These are phyloP conservation scores for Coemansia sp. DNA, from an alignment of 192 early-diverging fungal species.

Conservation along the genomic window DNA sequence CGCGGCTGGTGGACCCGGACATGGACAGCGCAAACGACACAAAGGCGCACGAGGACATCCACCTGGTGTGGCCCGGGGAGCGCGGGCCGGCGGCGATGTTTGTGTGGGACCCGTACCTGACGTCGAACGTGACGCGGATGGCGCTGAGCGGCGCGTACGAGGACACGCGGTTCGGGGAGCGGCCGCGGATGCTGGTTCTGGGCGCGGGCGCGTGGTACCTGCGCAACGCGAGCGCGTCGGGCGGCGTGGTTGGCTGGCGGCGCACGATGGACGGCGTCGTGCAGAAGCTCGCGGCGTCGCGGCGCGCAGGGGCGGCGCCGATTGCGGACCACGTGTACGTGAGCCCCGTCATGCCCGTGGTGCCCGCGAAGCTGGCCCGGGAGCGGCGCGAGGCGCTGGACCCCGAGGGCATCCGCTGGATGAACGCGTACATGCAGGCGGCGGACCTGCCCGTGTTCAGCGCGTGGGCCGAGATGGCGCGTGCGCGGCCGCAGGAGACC, in stretches of 20 bases:
- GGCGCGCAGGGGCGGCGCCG: not conserved
- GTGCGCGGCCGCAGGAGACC: conserved; percentile 43
- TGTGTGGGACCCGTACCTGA: conserved; percentile 74
- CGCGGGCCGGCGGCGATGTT: conserved; percentile 54
- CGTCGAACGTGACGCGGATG: conserved; percentile 35
- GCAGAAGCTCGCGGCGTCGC: not conserved
- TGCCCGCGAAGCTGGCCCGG: conserved; percentile 50
- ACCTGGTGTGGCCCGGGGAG: conserved; percentile 37
- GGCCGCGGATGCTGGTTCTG: conserved; percentile 48
- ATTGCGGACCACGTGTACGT: conserved; percentile 28
- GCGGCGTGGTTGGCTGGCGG: conserved; percentile 51
- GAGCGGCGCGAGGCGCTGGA: conserved; percentile 52
- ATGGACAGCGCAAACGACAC: conserved; percentile 16
- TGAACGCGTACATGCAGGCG: conserved; percentile 57
- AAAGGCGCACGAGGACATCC: conserved; percentile 32
- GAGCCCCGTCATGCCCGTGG: conserved; percentile 45
- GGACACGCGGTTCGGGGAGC: conserved; percentile 3
- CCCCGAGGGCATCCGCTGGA: conserved; percentile 43
- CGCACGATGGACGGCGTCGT: conserved; percentile 41
- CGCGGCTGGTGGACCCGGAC: conserved; percentile 42
- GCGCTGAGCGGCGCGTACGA: conserved; percentile 12
- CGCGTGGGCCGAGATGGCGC: conserved; percentile 54
- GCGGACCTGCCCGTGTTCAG: conserved; percentile 48
- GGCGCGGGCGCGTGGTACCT: conserved; percentile 69
- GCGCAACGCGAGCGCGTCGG: conserved; percentile 47